Evolutionary conservation across 2,329 filamentous ascomycete genomes (phyloP).

Genomic region (Helminthosporium solani): DNA sequence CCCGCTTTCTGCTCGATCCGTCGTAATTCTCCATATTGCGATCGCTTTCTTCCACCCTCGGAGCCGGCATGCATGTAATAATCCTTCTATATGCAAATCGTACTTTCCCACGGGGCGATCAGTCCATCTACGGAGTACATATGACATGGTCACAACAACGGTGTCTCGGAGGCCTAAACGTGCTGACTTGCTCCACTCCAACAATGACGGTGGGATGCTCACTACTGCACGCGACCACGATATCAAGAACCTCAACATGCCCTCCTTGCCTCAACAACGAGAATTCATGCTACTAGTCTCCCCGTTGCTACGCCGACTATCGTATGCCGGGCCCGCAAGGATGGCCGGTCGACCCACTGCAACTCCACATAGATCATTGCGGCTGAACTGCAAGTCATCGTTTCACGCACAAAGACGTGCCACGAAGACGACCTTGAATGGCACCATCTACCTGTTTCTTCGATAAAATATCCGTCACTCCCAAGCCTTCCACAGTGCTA

Average conservation of each 20-base stretch:
- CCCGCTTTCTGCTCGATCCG: background rate
- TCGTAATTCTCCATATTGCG: background rate
- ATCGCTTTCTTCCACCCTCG: background rate
- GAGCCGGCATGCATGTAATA: background rate
- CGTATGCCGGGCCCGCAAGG: too few species aligned
- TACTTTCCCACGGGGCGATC: background rate
- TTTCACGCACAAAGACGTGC: background rate
- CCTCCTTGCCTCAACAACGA: slow-evolving; percentile 21
- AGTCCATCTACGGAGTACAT: too few species aligned
- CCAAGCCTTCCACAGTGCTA: too few species aligned
- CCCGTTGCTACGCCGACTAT: slow-evolving; percentile 3
- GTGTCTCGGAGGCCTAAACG: background rate
- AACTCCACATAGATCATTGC: slow-evolving; percentile 6
- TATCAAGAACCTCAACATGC: too few species aligned
- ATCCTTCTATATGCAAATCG: background rate
- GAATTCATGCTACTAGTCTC: slow-evolving; percentile 6
- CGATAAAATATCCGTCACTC: too few species aligned
- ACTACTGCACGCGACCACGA: background rate
- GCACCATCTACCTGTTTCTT: too few species aligned
- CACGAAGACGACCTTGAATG: background rate
- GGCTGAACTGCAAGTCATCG: background rate
- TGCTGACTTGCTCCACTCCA: background rate
- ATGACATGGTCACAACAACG: background rate
- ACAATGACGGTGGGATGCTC: background rate
- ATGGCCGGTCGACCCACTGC: slow-evolving; percentile 8